Evolutionary conservation across 148 eudicot genomes (phyloP).

Genomic region (Selenicereus undatus): DNA sequence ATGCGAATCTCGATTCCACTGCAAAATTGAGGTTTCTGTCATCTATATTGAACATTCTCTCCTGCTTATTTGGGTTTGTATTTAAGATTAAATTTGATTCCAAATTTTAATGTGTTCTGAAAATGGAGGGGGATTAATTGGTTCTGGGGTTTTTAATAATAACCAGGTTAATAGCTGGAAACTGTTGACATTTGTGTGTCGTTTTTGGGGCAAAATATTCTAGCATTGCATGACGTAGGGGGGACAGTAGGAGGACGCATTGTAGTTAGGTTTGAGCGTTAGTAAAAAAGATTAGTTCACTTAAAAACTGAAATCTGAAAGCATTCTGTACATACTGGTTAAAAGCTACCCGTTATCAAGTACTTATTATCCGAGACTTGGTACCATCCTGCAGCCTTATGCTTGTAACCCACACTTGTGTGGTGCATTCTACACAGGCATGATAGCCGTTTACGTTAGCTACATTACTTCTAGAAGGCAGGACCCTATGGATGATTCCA

Average conservation of each 20-base stretch:
- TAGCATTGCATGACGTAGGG: not conserved
- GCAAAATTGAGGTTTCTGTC: constrained; percentile 48
- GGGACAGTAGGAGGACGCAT: not conserved
- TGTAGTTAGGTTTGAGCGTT: not conserved
- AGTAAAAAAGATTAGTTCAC: not conserved
- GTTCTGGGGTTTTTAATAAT: not conserved
- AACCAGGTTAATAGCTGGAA: not conserved
- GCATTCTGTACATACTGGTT: no score
- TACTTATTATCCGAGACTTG: not conserved
- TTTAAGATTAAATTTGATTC: not conserved
- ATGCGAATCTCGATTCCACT: constrained; percentile 36
- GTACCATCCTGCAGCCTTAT: no score
- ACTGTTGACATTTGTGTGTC: not conserved
- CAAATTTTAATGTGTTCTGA: not conserved
- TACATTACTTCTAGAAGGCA: no score
- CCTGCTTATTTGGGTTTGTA: not conserved
- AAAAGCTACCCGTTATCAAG: not conserved
- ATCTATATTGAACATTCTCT: not conserved
- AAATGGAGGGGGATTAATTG: not conserved
- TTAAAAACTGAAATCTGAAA: not conserved
- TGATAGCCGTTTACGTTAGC: no score
- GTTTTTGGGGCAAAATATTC: not conserved
- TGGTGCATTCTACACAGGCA: no score
- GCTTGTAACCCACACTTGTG: no score
- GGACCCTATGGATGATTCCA: no score